Conservation (phyloP, 768 basidiomycete genomes). For the Tremella mesenterica region DNA sequence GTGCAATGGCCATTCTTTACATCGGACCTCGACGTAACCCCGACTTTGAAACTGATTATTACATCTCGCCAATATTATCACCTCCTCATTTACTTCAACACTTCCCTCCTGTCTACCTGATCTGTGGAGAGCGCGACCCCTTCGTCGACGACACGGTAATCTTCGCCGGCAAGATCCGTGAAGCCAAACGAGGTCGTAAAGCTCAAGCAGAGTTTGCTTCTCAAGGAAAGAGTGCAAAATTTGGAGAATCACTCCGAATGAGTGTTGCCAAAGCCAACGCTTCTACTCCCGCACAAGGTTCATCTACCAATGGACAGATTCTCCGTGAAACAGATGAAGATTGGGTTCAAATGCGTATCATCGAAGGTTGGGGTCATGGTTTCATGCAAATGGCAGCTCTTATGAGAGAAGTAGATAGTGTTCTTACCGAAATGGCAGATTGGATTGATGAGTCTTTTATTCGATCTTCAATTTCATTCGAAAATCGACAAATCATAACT, state of each 20-base stretch:
- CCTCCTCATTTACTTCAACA: constrained; percentile 74
- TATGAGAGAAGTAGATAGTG: constrained; percentile 69
- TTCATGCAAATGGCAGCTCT: constrained; percentile 89
- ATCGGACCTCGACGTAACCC: constrained; percentile 89
- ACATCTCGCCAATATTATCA: constrained; percentile 87
- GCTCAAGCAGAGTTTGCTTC: constrained; percentile 59
- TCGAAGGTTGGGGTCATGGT: constrained; percentile 94
- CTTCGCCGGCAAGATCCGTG: constrained; percentile 86
- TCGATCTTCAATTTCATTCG: no score
- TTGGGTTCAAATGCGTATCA: constrained; percentile 83
- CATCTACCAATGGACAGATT: constrained; percentile 27
- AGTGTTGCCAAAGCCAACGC: constrained; percentile 37
- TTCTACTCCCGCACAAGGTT: background rate
- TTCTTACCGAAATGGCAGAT: constrained; percentile 72
- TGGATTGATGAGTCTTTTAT: constrained; percentile 81
- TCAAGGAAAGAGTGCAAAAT: constrained; percentile 55
- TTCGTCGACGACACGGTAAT: constrained; percentile 97
- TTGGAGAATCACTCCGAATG: constrained; percentile 60
- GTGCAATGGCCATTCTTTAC: constrained; percentile 96
- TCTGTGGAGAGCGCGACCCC: constrained; percentile 82
- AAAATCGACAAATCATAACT: constrained; percentile 15
- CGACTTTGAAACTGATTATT: constrained; percentile 89
- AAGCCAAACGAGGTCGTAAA: constrained; percentile 80
- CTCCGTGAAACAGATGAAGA: constrained; percentile 62
- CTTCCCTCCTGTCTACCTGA: constrained; percentile 87